These are phyloP conservation scores for Allium fistulosum DNA, from an alignment of 106 monocot species.

Conservation along the genomic window DNA sequence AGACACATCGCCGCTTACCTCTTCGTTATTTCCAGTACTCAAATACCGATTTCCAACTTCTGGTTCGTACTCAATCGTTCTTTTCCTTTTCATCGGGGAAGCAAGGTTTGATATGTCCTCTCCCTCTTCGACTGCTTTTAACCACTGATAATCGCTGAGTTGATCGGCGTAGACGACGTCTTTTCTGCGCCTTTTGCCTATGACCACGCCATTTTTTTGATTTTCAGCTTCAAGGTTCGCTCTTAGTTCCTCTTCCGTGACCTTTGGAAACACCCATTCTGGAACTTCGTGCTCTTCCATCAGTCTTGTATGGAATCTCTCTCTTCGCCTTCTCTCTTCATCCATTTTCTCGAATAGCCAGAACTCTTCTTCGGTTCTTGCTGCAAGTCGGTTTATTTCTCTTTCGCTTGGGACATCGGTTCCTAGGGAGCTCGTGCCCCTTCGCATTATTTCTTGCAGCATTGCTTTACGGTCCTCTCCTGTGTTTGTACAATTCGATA, in stretches of 20 bases:
- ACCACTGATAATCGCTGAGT: constrained; percentile 83
- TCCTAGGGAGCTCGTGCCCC: constrained; percentile 78
- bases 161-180: constrained; percentile 85
- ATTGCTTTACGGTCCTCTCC: constrained; percentile 73
- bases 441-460: constrained; percentile 84
- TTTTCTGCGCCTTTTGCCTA: constrained; percentile 68
- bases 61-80: constrained; percentile 8
- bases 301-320: constrained; percentile 71
- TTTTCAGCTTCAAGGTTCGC: constrained; percentile 6
- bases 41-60: constrained; percentile 7
- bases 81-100: constrained; percentile 18
- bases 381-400: constrained; percentile 93
- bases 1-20: neutral
- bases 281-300: constrained; percentile 96
- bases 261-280: constrained; percentile 70
- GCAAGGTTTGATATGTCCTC: constrained; percentile 53
- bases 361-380: constrained; percentile 78
- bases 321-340: constrained; percentile 79
- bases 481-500: constrained; percentile 18
- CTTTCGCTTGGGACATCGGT: constrained; percentile 93
- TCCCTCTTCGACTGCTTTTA: constrained; percentile 74
- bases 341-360: constrained; percentile 98
- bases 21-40: constrained; percentile 23
- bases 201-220: constrained; percentile 7
- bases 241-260: constrained; percentile 23